Conservation (phyloP, 2,329 filamentous ascomycete genomes). For the Exophiala calicioides region DNA sequence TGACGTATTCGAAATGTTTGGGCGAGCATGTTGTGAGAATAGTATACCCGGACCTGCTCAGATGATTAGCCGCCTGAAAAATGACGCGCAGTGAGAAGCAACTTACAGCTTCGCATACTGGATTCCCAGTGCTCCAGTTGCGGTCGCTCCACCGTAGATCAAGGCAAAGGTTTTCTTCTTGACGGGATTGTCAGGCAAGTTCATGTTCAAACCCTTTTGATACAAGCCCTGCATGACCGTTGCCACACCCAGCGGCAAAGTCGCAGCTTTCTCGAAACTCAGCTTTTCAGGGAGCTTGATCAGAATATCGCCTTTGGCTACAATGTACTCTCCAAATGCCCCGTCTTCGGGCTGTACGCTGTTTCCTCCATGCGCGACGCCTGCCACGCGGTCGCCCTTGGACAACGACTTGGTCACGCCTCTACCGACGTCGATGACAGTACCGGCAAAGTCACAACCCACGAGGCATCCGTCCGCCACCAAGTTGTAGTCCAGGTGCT, state of each 20-base stretch:
- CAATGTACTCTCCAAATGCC: slow-evolving; percentile 41
- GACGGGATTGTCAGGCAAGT: slow-evolving; percentile 28
- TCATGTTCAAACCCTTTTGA: slow-evolving; percentile 30
- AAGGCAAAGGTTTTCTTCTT: slow-evolving; percentile 37
- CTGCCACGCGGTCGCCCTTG: slow-evolving; percentile 42
- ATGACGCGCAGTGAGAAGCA: neutral
- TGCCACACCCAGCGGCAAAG: slow-evolving; percentile 34
- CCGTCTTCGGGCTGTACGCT: slow-evolving; percentile 34
- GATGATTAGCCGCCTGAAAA: too few species aligned
- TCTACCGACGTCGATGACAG: slow-evolving; percentile 32
- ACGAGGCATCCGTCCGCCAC: slow-evolving; percentile 41
- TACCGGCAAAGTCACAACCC: slow-evolving; percentile 40
- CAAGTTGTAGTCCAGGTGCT: slow-evolving; percentile 41
- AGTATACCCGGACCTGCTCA: slow-evolving; percentile 41
- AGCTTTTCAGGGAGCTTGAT: slow-evolving; percentile 36
- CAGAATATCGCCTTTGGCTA: slow-evolving; percentile 34
- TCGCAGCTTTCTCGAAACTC: slow-evolving; percentile 37
- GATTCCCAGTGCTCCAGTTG: slow-evolving; percentile 45
- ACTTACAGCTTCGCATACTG: slow-evolving; percentile 41
- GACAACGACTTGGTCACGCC: slow-evolving; percentile 27
- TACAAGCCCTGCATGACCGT: slow-evolving; percentile 29
- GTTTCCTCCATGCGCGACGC: slow-evolving; percentile 40
- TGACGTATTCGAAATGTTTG: slow-evolving; percentile 49
- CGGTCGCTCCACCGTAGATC: slow-evolving; percentile 48
- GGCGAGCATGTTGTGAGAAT: slow-evolving; percentile 45